Evolutionary conservation across 1,284 basidiomycete genomes (phyloP), one percentile per base, ranked within the genome.

Genomic region (Malassezia psittaci): DNA sequence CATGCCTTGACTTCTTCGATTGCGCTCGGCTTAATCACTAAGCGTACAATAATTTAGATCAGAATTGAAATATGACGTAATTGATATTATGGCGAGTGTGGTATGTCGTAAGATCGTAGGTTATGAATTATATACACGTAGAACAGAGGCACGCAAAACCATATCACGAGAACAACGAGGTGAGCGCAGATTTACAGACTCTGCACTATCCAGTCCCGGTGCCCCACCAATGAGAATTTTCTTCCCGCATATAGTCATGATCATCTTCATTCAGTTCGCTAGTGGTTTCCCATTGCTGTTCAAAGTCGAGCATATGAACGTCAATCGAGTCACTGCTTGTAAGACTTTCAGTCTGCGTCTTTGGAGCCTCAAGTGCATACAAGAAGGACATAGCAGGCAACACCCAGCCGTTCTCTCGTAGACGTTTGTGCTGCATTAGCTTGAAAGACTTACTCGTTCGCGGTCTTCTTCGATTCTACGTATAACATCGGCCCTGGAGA

Each of bases 341-440:
- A 24, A 12, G 21, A 2, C 21, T 24, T 24, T 5, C 12, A 13
- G 10, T 13, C 12, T 19, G 11, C 5, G 41, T 12, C 5, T 42
- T 34, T 34, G 44, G 2, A 18, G 34, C 21, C 19, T 42, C 21
- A 34, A 59, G 39, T 1, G 52, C 47, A 46, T 60, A 45, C 3
- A 48, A 21, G 54, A 66, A 58, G 21, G 72, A 66, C 42, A 69
- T 82, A 79, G 51, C 81, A 36, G 86, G 85, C 66, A 93, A 84
- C 21, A 93, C 89, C 90, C 91, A 96, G 51, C 90, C 83, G 19
- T 87, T 83, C 75, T 96, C 90, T 11, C 66, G 53, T 0, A 96
- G 80, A 3, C 89, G 83, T 76, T 96, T 96, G 71, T 96, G 91
- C 64, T 80, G 61, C 12, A 48, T 34, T 2, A 8, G 15, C 5